Base-by-base conservation (phyloP, 2,329 filamentous ascomycete genomes). In the Cladosporium sphaerospermum region DNA sequence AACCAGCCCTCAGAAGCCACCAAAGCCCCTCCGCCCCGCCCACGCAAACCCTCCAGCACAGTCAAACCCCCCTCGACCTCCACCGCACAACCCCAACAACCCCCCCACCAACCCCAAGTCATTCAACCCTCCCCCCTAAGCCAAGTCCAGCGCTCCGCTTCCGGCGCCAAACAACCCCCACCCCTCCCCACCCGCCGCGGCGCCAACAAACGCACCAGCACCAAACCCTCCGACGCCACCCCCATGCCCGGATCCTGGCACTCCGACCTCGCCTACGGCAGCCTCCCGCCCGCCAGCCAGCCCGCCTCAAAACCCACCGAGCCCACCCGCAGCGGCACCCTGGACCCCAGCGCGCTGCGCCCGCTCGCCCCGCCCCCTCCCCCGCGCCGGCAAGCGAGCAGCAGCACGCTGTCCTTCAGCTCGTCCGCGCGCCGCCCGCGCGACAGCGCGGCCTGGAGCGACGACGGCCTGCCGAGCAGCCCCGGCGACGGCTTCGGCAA, bases 401-500 rank as follows among this genome's bases (percentile, higher is more conserved):
- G 39, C 53, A 52, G 46, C 40, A 50, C n/a, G 32, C 52, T 41
- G 19, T 28, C 41, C 23, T 46, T 48, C 54, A 44, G 44, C 23
- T 40, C 56, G 11, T 40, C 54, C 8, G 10, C 47, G 56, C 61
- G 37, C 57, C 58, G 34, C 57, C 45, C 33, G 39, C 60, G n/a
- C 68, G 67, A 8, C 57, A 61, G 63, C 33, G 28, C 23, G 7
- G 56, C 54, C 13, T 66, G 61, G 61, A 59, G 59, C 43, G 60
- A 59, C 14, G 59, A 61, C 28, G 59, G 59, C 36, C 57, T 59
- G n/a, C 57, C 69, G 47, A 49, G 62, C 54, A 68, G 59, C 47
- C 64, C 65, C 1, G 61, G 62, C 23, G 65, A 67, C 23, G 63
- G 62, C 4, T 62, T 73, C 46, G 88, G 82, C 67, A 89, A 86